These are phyloP conservation scores for Aspergillus flavus DNA, from an alignment of 2,329 filamentous ascomycete species.

Conservation along the genomic window DNA sequence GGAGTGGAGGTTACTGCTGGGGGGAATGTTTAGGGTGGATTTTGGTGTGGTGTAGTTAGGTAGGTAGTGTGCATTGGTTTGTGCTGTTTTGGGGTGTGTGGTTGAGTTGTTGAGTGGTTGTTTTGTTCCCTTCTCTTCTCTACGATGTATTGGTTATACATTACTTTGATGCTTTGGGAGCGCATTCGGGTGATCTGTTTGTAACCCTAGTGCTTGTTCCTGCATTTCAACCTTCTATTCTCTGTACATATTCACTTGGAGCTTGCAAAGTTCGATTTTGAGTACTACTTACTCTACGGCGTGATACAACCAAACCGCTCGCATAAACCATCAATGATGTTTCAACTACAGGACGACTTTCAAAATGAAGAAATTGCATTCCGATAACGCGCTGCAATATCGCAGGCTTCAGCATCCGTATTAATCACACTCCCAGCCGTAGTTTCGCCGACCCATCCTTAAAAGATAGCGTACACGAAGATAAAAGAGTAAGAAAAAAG, in stretches of 20 bases:
- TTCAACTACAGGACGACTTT: constrained; percentile 5
- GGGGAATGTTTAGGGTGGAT: constrained; percentile 26
- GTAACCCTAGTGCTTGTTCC: not conserved
- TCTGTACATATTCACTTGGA: constrained; percentile 9
- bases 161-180: not conserved
- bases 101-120: not conserved
- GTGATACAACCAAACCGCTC: not conserved
- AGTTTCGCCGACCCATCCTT: constrained; percentile 35
- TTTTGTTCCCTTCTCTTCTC: constrained; percentile 3
- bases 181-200: not conserved
- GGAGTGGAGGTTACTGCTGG: constrained; percentile 24
- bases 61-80: not conserved
- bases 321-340: not conserved
- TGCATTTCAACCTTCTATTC: not conserved
- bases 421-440: constrained; percentile 32
- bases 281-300: not conserved
- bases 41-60: too few species aligned
- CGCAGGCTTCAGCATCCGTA: constrained; percentile 26
- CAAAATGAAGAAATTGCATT: constrained; percentile 20
- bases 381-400: constrained; percentile 24
- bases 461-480: constrained; percentile 30
- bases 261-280: not conserved
- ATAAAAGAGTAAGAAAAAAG: constrained; percentile 16
- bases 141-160: not conserved
- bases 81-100: not conserved